Evolutionary conservation across 495 filamentous ascomycete species (phyloP), one percentile per base, ranked within the genome.

Genomic region (Cetradonia linearis): DNA sequence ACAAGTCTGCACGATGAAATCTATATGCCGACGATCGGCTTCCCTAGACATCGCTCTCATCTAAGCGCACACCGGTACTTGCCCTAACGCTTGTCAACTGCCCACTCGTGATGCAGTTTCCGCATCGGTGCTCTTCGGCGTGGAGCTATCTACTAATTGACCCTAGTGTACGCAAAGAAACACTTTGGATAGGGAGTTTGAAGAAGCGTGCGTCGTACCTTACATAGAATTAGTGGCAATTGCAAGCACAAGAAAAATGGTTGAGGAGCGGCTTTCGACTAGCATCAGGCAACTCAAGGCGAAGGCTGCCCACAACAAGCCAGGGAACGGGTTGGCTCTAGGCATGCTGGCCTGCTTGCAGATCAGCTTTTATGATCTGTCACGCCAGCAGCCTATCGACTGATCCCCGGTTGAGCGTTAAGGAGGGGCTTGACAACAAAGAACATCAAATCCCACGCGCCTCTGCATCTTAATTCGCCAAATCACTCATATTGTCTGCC

Each of bases 361-460:
- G 50, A 55, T 55, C 49, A n/a, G 13, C 40, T n/a, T 33, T 14
- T 31, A 44, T 61, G 49, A 61, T 60, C 59, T 61, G 49, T 61
- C 49, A 42, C 46, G 5, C 25, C 27, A 25, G 31, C 46, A 47
- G 50, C 59, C 59, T 52, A 55, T 61, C 25, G 36, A 36, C 34
- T n/a, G 10, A 30, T 31, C 16, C 50, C 30, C 18, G 47, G 2
- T 30, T 1, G 34, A 38, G 16, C 2, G 4, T 27, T 33, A 27
- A n/a, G 13, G 34, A 38, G 23, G 13, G 9, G 49, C 57, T 52
- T 33, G 47, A 40, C 34, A 30, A 52, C 57, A 23, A 59, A 52
- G 47, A 27, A 20, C 10, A 36, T 13, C 20, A 23, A 30, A 34
- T 54, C 20, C 16, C n/a, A 54, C 30, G 50, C 50, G 20, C 50